Conservation (phyloP, 2,329 filamentous ascomycete genomes). For the Pyricularia pennisetigena region DNA sequence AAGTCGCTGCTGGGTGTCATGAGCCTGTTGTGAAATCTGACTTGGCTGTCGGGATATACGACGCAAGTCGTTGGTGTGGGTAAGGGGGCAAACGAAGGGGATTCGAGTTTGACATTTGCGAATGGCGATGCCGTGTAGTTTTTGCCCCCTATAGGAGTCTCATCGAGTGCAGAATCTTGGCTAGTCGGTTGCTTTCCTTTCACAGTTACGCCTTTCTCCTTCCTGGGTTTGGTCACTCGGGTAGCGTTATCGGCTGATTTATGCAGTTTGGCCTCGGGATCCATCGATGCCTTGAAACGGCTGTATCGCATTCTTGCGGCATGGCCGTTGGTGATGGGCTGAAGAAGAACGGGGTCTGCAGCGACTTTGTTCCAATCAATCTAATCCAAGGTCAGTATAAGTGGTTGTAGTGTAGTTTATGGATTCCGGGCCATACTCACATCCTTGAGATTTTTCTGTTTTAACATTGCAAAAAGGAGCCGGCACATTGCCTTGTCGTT, state of each 20-base stretch:
- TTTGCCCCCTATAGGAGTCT: not conserved
- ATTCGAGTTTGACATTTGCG: not conserved
- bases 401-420: not conserved
- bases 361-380: constrained; percentile 52
- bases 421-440: constrained; percentile 28
- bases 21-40: constrained; percentile 27
- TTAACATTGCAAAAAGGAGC: constrained; percentile 49
- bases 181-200: constrained; percentile 9
- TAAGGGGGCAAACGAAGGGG: not conserved
- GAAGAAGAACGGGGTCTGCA: constrained; percentile 38
- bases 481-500: constrained; percentile 47
- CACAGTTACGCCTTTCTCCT: constrained; percentile 22
- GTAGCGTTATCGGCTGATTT: constrained; percentile 28
- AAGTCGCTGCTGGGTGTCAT: constrained; percentile 45
- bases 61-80: not conserved
- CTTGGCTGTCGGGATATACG: constrained; percentile 12
- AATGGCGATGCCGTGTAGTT: not conserved
- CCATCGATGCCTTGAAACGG: constrained; percentile 37
- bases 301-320: constrained; percentile 52
- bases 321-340: constrained; percentile 49
- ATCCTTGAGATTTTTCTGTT: constrained; percentile 51
- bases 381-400: constrained; percentile 19
- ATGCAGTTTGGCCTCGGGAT: constrained; percentile 30
- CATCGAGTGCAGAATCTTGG: not conserved
- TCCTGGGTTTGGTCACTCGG: constrained; percentile 36